These are phyloP conservation scores for Pezizomycotina sp. DNA, from an alignment of 2,329 filamentous ascomycete genomes.

Conservation along the genomic window DNA sequence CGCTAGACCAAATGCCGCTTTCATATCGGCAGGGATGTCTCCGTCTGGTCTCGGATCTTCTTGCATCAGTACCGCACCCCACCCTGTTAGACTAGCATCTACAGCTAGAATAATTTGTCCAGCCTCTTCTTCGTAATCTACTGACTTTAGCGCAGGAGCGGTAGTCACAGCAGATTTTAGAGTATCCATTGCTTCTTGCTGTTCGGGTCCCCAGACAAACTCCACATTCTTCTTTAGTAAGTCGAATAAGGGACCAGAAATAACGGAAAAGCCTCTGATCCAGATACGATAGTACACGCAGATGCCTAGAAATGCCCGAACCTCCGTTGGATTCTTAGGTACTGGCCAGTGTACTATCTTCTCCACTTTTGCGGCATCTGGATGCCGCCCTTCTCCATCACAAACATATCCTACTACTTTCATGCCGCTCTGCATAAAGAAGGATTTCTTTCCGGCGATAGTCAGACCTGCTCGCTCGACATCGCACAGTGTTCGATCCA, in stretches of 20 bases:
- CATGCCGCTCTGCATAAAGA: background rate
- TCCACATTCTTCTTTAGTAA: background rate
- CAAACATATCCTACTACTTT: background rate
- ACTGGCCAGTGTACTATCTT: background rate
- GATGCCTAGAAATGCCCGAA: background rate
- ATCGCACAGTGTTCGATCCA: too few relatives aligned
- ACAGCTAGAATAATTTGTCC: constrained; percentile 1
- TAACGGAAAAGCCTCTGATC: background rate
- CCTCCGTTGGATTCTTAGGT: background rate
- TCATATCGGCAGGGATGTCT: constrained; percentile 1
- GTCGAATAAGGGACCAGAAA: background rate
- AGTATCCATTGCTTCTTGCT: background rate
- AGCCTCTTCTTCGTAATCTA: background rate
- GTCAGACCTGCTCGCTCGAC: background rate
- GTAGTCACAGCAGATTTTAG: background rate
- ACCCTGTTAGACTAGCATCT: background rate
- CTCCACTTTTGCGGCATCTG: background rate
- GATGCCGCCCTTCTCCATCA: background rate
- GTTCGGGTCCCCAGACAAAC: background rate
- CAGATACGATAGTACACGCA: background rate
- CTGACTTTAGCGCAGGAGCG: background rate
- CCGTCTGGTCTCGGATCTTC: too few relatives aligned
- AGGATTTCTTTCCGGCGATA: background rate
- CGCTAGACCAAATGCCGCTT: constrained; percentile 1
- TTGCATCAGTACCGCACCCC: background rate